These are phyloP conservation scores for Carex cristatella DNA, from an alignment of 176 grass and related monocot species.

Conservation along the genomic window DNA sequence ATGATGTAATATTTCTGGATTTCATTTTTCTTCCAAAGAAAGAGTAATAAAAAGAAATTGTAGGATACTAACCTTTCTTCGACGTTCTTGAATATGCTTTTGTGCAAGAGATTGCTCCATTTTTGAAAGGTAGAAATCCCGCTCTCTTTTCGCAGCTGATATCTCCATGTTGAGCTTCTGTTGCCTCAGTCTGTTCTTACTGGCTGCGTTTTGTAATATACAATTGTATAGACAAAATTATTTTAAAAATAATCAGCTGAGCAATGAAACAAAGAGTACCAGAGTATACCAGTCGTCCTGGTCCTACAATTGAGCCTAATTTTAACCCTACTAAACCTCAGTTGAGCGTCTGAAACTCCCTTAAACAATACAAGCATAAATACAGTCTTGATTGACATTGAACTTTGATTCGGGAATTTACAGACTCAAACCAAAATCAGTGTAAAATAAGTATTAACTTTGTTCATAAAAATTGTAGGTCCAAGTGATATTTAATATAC, in stretches of 20 bases:
- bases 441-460: neutral
- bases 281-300: neutral
- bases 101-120: constrained; percentile 46
- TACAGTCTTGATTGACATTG: neutral
- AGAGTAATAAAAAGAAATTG: constrained; percentile 12
- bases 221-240: constrained; percentile 4
- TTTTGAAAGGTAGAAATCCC: constrained; percentile 85
- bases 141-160: constrained; percentile 85
- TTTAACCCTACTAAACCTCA: neutral
- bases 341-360: neutral
- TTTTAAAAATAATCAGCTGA: neutral
- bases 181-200: constrained; percentile 63
- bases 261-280: neutral
- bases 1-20: neutral
- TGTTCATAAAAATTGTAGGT: neutral
- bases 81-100: constrained; percentile 67
- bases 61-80: constrained; percentile 48
- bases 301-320: neutral
- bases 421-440: neutral
- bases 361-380: neutral
- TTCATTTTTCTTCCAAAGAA: neutral
- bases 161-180: constrained; percentile 88
- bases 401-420: neutral
- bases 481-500: neutral
- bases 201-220: constrained; percentile 39